Evolutionary conservation across 805 yeast species (phyloP).

Genomic region (Torulaspora quercuum): DNA sequence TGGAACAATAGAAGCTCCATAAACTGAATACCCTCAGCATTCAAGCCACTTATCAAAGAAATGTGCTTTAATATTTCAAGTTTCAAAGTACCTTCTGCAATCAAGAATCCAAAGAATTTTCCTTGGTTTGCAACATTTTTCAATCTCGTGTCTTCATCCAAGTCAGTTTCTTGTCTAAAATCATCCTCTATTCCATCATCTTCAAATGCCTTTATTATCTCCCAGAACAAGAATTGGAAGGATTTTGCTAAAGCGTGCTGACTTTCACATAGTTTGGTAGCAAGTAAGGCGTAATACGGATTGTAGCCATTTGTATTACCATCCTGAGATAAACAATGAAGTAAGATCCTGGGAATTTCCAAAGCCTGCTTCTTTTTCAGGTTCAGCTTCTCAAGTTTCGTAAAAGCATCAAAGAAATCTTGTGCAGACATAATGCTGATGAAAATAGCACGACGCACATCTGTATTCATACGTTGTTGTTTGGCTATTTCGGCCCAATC

Average conservation of each 20-base stretch:
- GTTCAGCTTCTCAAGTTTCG: slow-evolving; percentile 73
- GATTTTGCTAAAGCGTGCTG: slow-evolving; percentile 74
- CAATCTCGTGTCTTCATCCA: slow-evolving; percentile 53
- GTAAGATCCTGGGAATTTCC: slow-evolving; percentile 79
- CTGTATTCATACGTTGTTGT: slow-evolving; percentile 91
- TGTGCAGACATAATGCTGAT: slow-evolving; percentile 93
- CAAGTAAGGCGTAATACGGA: slow-evolving; percentile 83
- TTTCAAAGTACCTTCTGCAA: slow-evolving; percentile 70
- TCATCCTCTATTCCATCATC: slow-evolving; percentile 43
- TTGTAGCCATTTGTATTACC: slow-evolving; percentile 56
- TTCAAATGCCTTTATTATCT: slow-evolving; percentile 68
- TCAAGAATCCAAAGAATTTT: slow-evolving; percentile 70
- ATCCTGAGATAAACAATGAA: slow-evolving; percentile 85
- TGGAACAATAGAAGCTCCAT: slow-evolving; percentile 70
- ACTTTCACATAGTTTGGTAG: slow-evolving; percentile 64
- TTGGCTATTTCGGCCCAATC: slow-evolving; percentile 87
- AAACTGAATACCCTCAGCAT: slow-evolving; percentile 60
- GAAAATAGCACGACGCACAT: slow-evolving; percentile 88
- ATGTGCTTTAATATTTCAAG: slow-evolving; percentile 69
- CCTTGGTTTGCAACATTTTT: slow-evolving; percentile 69
- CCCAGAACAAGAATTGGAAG: slow-evolving; percentile 89
- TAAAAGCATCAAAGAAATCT: slow-evolving; percentile 84
- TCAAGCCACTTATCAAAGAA: slow-evolving; percentile 65
- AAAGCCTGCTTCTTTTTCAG: slow-evolving; percentile 76
- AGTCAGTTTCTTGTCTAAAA: slow-evolving; percentile 33